Evolutionary conservation across 495 filamentous ascomycete genomes (phyloP), one percentile per base, ranked within the genome.

Genomic region (Podospora fimiseda): DNA sequence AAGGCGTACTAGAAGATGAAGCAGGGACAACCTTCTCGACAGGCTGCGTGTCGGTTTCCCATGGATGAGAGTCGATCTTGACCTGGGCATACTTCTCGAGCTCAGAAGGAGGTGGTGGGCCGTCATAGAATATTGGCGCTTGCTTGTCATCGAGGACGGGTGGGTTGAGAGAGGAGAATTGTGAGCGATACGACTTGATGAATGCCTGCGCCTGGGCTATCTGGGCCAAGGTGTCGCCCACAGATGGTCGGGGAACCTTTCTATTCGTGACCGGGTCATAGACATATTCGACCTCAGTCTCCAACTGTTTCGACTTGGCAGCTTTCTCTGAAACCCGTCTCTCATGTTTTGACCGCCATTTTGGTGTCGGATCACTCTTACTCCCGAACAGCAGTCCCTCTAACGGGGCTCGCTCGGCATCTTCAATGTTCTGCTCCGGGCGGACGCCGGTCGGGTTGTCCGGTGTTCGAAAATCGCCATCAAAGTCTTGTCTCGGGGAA

Each of bases 261-360:
- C 78, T 74, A 57, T 80, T 81, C 16, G 80, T 80, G 51, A 84
- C 82, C n/a, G 79, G 79, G 59, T 84, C 80, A 43, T 82, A 80
- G 15, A 70, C 58, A 43, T 74, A 81, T 3, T 74, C 76, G 1
- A 54, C 38, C 4, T 52, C 50, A 15, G 40, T 16, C 5, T 49
- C n/a, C 5, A 6, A 1, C 13, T 24, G 16, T 39, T 15, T n/a
- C n/a, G n/a, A n/a, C n/a, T n/a, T 18, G 22, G 13, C 22, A 20
- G 41, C 18, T 40, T 21, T 2, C 1, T 15, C 20, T 24, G 21
- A 3, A 15, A 30, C 39, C 38, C 43, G 1, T 19, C 22, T 15
- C 22, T 20, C 5, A 36, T 13, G 22, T 52, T 46, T 24, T 11
- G 27, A 33, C 27, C n/a, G n/a, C n/a, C n/a, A n/a, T n/a, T 33